Base-by-base conservation (phyloP, 257 asterid genomes). In the Solanum piurae region DNA sequence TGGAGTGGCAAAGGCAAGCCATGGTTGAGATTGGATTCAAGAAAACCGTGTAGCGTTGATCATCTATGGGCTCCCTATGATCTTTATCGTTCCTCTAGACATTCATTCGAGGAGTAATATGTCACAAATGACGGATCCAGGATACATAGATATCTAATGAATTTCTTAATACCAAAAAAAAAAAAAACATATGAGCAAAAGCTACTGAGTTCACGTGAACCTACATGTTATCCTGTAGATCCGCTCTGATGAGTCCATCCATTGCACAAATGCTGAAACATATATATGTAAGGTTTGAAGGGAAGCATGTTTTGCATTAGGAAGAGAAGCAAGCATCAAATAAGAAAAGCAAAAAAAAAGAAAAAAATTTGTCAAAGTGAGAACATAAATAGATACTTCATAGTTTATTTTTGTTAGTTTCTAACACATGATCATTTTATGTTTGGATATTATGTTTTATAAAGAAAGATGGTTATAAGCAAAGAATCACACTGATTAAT, bases 1-100 rank as follows among this genome's bases (percentile, higher is more conserved):
- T 95, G 98, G 98, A 95, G 97, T 86, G 98, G 98, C 11, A 94
- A 95, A 72, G 98, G 98, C n/a, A 95, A 95, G 91, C 97, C 97
- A 16, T 95, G 98, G 98, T 62, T 93, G 91, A 92, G 98, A 88
- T 38, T 94, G 88, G 97, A 95, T 85, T 94, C 98, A 1, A 89
- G 94, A 75, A 94, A 88, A 66, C 95, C 97, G 25, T 95, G 98
- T 79, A 89, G 37, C 21, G 97, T 94, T 55, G 98, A 95, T 91
- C 95, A 92, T 89, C 86, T 94, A 10, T 95, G 98, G 98, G 94
- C 95, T 49, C 98, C 96, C 33, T 95, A 95, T n/a, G 98, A 95
- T 92, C 95, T 95, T 23, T 93, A 91, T 55, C 92, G 90, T 10
- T 89, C 93, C 1, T 89, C 90, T 0, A 90, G 14, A 64, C 94